Evolutionary conservation across 176 grass and related monocot species (phyloP).

Genomic region (Aegilops sharonensis): DNA sequence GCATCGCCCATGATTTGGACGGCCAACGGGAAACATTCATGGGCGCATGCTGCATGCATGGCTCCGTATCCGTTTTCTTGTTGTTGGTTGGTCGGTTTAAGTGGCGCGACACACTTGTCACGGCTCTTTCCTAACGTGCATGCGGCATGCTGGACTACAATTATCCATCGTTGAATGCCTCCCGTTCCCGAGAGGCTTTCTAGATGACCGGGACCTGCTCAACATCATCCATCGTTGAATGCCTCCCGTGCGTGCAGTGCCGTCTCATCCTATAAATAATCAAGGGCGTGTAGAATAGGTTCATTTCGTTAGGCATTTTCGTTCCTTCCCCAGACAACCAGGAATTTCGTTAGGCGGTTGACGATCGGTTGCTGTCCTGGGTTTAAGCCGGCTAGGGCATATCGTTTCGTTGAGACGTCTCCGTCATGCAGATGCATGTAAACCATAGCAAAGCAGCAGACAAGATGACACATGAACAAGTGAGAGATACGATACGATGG

Average conservation of each 20-base stretch:
- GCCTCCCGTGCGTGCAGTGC: neutral
- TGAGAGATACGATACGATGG: no score
- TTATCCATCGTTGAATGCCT: neutral
- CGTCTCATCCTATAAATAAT: no score
- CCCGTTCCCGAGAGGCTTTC: neutral
- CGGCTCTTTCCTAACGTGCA: neutral
- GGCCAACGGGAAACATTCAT: slow-evolving; percentile 27
- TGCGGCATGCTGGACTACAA: neutral
- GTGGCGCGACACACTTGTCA: neutral
- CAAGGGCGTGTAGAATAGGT: no score
- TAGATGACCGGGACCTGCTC: neutral
- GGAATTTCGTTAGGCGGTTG: neutral
- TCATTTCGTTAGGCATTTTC: no score
- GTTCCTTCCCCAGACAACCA: neutral
- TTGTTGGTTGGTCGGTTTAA: neutral
- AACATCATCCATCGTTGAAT: neutral
- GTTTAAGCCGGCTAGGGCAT: no score
- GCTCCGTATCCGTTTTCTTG: neutral
- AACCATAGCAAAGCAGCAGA: no score
- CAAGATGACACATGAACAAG: no score
- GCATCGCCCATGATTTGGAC: neutral
- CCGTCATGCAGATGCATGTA: no score
- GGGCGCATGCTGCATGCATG: neutral
- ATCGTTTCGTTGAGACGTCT: no score
- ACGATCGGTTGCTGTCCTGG: no score